Evolutionary conservation across 257 asterid genomes (phyloP), one percentile per base, ranked within the genome.

Genomic region (Nicotiana attenuata): DNA sequence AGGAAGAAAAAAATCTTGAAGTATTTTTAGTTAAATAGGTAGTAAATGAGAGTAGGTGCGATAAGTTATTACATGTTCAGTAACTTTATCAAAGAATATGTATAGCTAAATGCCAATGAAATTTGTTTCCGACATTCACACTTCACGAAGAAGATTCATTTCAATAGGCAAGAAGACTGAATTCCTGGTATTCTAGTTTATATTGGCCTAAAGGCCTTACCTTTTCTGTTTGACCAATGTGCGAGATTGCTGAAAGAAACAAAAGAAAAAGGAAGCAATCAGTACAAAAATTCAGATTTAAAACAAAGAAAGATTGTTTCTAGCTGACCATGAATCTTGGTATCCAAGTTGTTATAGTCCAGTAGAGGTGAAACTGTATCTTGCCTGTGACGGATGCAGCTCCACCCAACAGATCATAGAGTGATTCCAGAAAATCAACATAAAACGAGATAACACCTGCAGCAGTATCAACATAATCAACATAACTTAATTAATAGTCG

Each of bases 361-460:
- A 81, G 41, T 0, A 60, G n/a, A 56, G 47, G 16, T 45, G 24
- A 38, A 28, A 53, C n/a, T 66, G 52, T 80, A 45, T 76, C 90
- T 87, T 89, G 91, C 98, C 98, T 84, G 95, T 91, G 77, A 94
- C 84, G 38, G 93, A 90, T 56, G 97, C 97, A 83, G 87, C 86
- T 82, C 95, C 97, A 83, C 90, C 96, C 77, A 94, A 71, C 41
- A 89, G 90, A 85, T 87, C 94, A 87, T 80, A 92, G 1, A 96
- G 83, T 31, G 91, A 91, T 87, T 91, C 98, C 93, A 96, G 80
- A 85, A 92, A 94, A 16, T 85, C 85, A 81, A 88, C 85, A 89
- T 96, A 96, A 85, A 96, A 96, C 16, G 97, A 87, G 67, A 92
- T n/a, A 73, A 94, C 90, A 84, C 99, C 98, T 96, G 87, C 81